Conservation (phyloP, 2,329 filamentous ascomycete species). For the Hymenoscyphus albidus region DNA sequence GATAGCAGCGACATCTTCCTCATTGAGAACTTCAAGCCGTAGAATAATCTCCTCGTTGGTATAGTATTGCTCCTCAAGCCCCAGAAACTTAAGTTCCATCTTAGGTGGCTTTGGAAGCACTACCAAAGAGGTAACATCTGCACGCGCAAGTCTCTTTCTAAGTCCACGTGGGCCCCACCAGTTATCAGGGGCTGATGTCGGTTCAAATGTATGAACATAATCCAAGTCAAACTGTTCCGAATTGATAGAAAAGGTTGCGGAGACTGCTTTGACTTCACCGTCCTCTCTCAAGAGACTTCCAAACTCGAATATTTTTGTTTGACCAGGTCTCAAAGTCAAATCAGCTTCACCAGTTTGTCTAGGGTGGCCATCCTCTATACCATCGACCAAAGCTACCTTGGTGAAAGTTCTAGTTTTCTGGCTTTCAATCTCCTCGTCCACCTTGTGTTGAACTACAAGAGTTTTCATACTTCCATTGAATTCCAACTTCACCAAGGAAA, state of each 20-base stretch:
- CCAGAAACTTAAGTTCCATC: conserved; percentile 67
- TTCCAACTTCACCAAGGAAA: conserved; percentile 50
- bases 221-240: conserved; percentile 64
- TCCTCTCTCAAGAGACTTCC: conserved; percentile 73
- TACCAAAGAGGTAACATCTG: conserved; percentile 55
- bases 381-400: conserved; percentile 25
- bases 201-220: conserved; percentile 55
- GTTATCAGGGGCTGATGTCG: conserved; percentile 40
- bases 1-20: conserved; percentile 74
- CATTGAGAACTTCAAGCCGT: conserved; percentile 69
- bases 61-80: conserved; percentile 70
- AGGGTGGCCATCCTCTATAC: conserved; percentile 33
- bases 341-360: conserved; percentile 54
- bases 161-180: conserved; percentile 49
- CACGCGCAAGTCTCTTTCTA: conserved; percentile 46
- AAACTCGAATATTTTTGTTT: conserved; percentile 68
- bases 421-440: not conserved
- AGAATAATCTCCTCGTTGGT: conserved; percentile 73
- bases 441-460: conserved; percentile 44
- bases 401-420: conserved; percentile 15
- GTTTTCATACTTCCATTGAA: conserved; percentile 57
- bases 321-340: conserved; percentile 62
- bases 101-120: conserved; percentile 90
- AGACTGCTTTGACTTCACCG: conserved; percentile 66
- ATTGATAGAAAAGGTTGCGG: conserved; percentile 59